Base-by-base conservation (phyloP, 2,329 filamentous ascomycete genomes). In the Zopfia rhizophila region DNA sequence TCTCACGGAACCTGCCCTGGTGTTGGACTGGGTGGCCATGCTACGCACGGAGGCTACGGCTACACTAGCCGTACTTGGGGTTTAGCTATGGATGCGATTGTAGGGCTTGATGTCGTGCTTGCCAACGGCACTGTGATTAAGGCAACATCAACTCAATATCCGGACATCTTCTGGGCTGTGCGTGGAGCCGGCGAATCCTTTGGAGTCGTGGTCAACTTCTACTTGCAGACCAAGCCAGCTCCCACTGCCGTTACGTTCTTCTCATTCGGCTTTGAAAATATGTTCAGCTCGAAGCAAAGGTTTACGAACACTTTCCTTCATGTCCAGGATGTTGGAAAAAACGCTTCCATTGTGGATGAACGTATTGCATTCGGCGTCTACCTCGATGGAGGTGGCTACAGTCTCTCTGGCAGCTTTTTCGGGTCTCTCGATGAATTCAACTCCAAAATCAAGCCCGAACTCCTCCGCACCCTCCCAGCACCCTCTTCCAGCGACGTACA, bases 1-100 rank as follows among this genome's bases (percentile, higher is more conserved):
- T 68, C 75, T 18, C 79, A 82, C 36, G 79, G 80, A n/a, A 80
- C 78, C 1, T 82, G 80, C 51, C 78, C 80, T 3, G 78, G 67
- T 24, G 68, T 72, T 27, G 68, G 68, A n/a, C 63, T 70, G 16
- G 68, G 68, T 40, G 68, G 68, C 1, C 68, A 72, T 45, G 65
- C 60, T 45, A 70, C 66, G 0, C 68, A 72, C 39, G 68, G 68
- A 21, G 66, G 67, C 6, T 72, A 70, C 39, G 61, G 68, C 13
- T 65, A 68, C 27, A 63, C 63, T n/a, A 67, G 61, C 6, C 66
- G 68, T 27, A 60, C 61, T 36, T 70, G 65, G 61, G 68, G 68
- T 42, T 46, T 72, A 24, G 66, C 68, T 18, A 62, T 72, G 56
- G 68, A 72, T 33, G 60, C 63, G 25, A 64, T 72, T 21, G 58